Evolutionary conservation across 257 asterid genomes (phyloP), one percentile per base, ranked within the genome.

Genomic region (Scutellaria galericulata): DNA sequence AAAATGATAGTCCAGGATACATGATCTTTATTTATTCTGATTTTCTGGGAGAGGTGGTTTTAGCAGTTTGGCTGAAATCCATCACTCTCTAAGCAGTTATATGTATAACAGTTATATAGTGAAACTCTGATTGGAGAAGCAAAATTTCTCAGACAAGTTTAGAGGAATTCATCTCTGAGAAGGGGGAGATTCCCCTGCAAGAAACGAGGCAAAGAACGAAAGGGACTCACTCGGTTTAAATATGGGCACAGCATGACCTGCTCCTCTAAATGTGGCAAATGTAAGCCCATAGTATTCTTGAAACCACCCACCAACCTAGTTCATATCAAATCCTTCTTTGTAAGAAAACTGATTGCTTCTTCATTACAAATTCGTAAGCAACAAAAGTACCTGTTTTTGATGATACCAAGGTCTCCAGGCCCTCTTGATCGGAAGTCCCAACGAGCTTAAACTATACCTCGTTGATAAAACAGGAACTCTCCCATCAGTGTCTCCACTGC

Each of bases 391-490:
- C 96, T 93, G 98, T 77, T 89, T 86, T 73, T 85, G 70, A 65
- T 90, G 93, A 86, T 87, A 93, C 98, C 98, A 93, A 20, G 97
- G 97, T 55, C 96, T 85, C 98, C 98, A 93, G 47, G 91, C 83
- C 55, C 44, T 69, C 76, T 80, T 86, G 68, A 93, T 87, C n/a
- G 86, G 80, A 59, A 93, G 88, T 20, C 85, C 93, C 69, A 93
- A 75, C 4, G 86, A 69, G 72, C 89, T 85, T 57, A 93, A 74
- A 75, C 98, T 88, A 50, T 93, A 93, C 73, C 97, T 86, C 27
- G 98, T 93, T 6, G 97, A 90, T 75, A 93, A 61, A 8, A 93
- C 90, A 0, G 98, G 96, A 55, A 93, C 95, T 78, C 98, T 81
- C 47, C 98, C 98, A 71, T 93, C 97, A 0, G 93, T 93, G 70